These are phyloP conservation scores for Pyrrhoderma noxium DNA, from an alignment of 1,284 basidiomycete genomes.

Conservation along the genomic window DNA sequence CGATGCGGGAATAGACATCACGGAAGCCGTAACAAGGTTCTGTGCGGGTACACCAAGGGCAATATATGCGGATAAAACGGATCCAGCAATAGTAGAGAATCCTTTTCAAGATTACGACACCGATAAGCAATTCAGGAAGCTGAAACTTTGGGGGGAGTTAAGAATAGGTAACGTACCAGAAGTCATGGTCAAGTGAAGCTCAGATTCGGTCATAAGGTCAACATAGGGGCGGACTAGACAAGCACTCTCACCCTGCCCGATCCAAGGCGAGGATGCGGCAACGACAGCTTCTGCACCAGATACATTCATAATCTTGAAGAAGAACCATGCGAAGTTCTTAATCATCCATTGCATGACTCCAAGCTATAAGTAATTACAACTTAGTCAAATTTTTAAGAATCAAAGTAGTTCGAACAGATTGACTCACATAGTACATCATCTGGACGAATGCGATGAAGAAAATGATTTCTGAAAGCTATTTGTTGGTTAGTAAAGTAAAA, in stretches of 20 bases:
- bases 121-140: neutral
- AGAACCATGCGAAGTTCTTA: slow-evolving; percentile 83
- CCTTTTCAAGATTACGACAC: slow-evolving; percentile 26
- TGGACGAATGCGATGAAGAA: slow-evolving; percentile 86
- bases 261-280: slow-evolving; percentile 85
- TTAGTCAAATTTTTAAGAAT: slow-evolving; percentile 6
- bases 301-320: slow-evolving; percentile 82
- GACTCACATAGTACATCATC: slow-evolving; percentile 70
- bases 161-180: slow-evolving; percentile 48
- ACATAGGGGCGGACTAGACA: slow-evolving; percentile 83
- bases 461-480: slow-evolving; percentile 65
- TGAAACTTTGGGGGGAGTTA: neutral
- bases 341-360: slow-evolving; percentile 89
- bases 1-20: slow-evolving; percentile 93
- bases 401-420: neutral
- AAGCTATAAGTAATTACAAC: slow-evolving; percentile 30
- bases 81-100: slow-evolving; percentile 87
- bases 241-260: slow-evolving; percentile 84
- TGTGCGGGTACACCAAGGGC: slow-evolving; percentile 73
- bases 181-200: slow-evolving; percentile 85
- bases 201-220: slow-evolving; percentile 82
- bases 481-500: neutral
- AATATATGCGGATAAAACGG: slow-evolving; percentile 82
- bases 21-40: slow-evolving; percentile 83
- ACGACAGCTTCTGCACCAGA: slow-evolving; percentile 90